Base-by-base conservation (phyloP, 2,329 filamentous ascomycete species). In the Cercospora sp. region DNA sequence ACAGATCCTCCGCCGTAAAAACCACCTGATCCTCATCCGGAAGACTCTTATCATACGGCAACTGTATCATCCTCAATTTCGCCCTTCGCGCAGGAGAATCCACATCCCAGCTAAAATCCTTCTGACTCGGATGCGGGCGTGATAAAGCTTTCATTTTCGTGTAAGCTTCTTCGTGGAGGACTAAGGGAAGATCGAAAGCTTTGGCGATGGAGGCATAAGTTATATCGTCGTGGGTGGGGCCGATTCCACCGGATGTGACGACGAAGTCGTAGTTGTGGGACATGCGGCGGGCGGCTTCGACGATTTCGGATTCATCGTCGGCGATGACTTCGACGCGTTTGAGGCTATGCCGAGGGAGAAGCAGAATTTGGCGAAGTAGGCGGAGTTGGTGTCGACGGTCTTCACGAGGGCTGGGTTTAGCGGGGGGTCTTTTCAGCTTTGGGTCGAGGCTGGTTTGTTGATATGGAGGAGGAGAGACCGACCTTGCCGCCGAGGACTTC, bases 201-300 rank as follows among this genome's bases (percentile, higher is more conserved):
- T 93, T 93, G 71, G 92, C 94, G 78, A 99, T 96, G 45, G 93
- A 94, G 77, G 91, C 86, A 82, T 99, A 99, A 28, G 95, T 98
- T 74, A 98, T 98, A 78, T 99, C 95, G 80, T 99, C 95, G 83
- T 98, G 94, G 66, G 94, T 98, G 72, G 95, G 95, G 10, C 94
- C 94, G 77, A 99, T 98, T 32, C 95, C 94, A 73, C 95, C 94
- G 74, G 91, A 95, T 6, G 95, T 98, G 5, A 98, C 92, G 57
- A 99, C 92, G 78, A 98, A 92, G 80, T 98, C 95, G 78, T 97
- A 98, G 71, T 87, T 89, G 63, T 87, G 85, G 77, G 92, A 96
- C 93, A 99, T 97, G 70, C 94, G 89, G 63, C 86, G 86, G 5
- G 93, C 90, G 1, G 93, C 93, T 79, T 98, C 94, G 62, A 94